phyloP scores from a whole-genome alignment of 163 green algal species.

The Trebouxiophyceae sp. region DNA sequence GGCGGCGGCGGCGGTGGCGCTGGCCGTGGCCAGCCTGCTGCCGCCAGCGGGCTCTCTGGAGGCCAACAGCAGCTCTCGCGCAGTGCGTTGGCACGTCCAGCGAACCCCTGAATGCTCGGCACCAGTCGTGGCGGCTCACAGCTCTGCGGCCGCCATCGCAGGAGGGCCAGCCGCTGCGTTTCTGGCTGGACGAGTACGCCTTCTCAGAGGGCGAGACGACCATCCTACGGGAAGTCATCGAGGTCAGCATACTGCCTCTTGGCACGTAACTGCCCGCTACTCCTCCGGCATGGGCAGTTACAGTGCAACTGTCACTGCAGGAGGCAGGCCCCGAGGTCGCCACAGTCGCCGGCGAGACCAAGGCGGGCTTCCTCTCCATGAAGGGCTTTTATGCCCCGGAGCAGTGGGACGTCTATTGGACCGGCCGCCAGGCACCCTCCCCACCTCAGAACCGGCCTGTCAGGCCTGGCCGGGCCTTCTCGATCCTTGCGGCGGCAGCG shows the following conservation, averaged over 20 bases:
- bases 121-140: too few species aligned
- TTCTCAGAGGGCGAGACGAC: constrained; percentile 33
- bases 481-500: too few species aligned
- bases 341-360: constrained; percentile 17
- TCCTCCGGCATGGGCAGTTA: neutral
- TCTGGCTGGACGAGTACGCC: constrained; percentile 40
- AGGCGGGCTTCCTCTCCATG: constrained; percentile 14
- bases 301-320: neutral
- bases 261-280: neutral
- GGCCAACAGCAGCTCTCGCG: too few species aligned
- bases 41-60: too few species aligned
- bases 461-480: neutral
- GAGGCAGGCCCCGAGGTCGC: neutral
- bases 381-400: constrained; percentile 41
- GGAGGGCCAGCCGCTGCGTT: constrained; percentile 7
- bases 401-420: constrained; percentile 56
- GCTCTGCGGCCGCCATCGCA: too few species aligned
- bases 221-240: constrained; percentile 28
- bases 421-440: constrained; percentile 16
- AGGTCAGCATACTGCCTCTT: constrained; percentile 1
- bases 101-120: too few species aligned
- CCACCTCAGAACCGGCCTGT: neutral
- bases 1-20: too few species aligned
- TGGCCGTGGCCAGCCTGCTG: too few species aligned
- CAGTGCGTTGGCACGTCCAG: too few species aligned